A percentile compares a stretch with the other conserved stretches of the same genome.
phyloP scores from a whole-genome alignment of 1,284 basidiomycete species.

The Ceratobasidium sp. region DNA sequence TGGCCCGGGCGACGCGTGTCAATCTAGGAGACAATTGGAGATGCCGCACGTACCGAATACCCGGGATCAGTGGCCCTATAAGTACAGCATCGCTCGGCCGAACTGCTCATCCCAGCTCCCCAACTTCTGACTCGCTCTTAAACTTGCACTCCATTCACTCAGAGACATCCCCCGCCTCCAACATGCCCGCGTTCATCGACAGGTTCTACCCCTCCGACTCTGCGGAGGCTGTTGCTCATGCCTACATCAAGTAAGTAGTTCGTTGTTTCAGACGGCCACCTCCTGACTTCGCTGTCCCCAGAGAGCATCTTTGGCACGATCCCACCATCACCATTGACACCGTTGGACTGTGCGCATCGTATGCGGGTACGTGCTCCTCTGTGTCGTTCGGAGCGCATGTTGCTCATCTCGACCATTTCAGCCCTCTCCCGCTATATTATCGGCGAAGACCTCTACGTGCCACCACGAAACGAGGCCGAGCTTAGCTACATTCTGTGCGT shows the following conservation, averaged over 20 bases:
- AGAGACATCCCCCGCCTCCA: constrained; percentile 15
- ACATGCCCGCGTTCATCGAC: constrained; percentile 58
- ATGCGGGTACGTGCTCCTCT: constrained; percentile 56
- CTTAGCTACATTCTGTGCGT: constrained; percentile 74
- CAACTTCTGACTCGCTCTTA: constrained; percentile 31
- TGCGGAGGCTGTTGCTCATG: constrained; percentile 73
- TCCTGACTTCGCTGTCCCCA: constrained; percentile 28
- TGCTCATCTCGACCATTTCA: constrained; percentile 8
- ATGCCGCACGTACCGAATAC: constrained; percentile 5
- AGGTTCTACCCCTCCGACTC: constrained; percentile 73
- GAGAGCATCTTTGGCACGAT: constrained; percentile 64
- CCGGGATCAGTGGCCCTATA: constrained; percentile 19
- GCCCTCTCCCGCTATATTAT: constrained; percentile 43
- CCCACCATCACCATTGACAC: constrained; percentile 65
- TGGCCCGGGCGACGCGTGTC: constrained; percentile 19
- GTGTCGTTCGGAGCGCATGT: not conserved
- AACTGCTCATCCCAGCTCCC: constrained; percentile 14
- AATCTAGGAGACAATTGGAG: constrained; percentile 6
- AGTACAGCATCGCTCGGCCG: constrained; percentile 26
- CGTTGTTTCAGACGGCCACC: constrained; percentile 29
- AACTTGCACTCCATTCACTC: not conserved
- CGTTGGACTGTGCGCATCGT: constrained; percentile 67
- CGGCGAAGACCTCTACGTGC: constrained; percentile 70
- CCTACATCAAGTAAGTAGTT: constrained; percentile 65
- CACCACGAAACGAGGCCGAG: constrained; percentile 66